Base-by-base conservation (phyloP, 2,329 filamentous ascomycete species). In the Pezicula carpinea region DNA sequence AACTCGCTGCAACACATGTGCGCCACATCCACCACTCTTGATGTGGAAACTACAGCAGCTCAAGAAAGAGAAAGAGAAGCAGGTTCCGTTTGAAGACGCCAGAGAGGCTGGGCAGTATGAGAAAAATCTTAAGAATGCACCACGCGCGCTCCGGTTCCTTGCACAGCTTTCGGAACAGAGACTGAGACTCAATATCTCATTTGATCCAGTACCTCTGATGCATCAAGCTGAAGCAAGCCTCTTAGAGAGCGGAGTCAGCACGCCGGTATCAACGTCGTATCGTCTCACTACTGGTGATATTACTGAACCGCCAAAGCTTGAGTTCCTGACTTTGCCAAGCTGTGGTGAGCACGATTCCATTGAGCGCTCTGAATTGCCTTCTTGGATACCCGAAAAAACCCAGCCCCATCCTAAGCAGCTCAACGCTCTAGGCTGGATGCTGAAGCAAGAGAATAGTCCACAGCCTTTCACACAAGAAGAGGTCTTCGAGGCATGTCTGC, bases 361-460 rank as follows among this genome's bases (percentile, higher is more conserved):
- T 4, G 13, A 29, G 10, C 26, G 26, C 10, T 29, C 26, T 11
- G 8, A 29, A 11, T 6, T 29, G 2, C 26, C 26, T 8, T 3
- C 26, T 11, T 29, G 22, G 26, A 22, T 36, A 8, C 17, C 34
- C 21, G 7, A 34, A 1, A 11, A 26, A 6, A 17, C 13, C 11
- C 48, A 52, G 2, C 62, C 84, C 2, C 71, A 73, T 5, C 62
- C 65, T 0, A 74, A 79, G 26, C 82, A 87, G 51, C 59, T 70
- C 5, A 67, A 70, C 15, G 78, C 76, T 2, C 61, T 87, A 2
- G 53, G 62, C 0, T 87, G 82, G 82, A 84, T 83, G 79, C 57
- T 69, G 8, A 15, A 53, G 0, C 77, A 81, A 59, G 83, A 86
- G 57, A 50, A 65, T 10, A 78, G 83, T 53, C 52, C 57, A 1